A percentile compares a stretch with the other conserved stretches of the same genome.
These are phyloP conservation scores for Ogataea nitratoaversa DNA, from an alignment of 805 yeast species.

Conservation along the genomic window DNA sequence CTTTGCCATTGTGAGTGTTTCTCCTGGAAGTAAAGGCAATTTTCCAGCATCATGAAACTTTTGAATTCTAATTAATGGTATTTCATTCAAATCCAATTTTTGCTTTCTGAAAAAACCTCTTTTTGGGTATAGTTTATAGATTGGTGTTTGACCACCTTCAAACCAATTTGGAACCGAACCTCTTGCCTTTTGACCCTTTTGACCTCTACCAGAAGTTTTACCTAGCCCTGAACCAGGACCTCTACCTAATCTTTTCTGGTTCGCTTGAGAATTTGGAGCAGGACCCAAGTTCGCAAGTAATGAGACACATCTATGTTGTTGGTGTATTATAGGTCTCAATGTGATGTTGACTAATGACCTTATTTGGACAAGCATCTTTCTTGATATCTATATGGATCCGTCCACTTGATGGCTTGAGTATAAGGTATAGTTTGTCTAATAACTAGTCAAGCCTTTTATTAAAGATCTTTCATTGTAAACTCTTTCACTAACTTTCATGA, in stretches of 20 bases:
- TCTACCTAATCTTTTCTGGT: slow-evolving; percentile 80
- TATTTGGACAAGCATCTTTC: slow-evolving; percentile 1
- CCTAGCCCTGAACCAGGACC: slow-evolving; percentile 94
- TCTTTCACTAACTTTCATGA: no score
- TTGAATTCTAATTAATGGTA: slow-evolving; percentile 69
- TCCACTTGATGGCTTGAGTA: no score
- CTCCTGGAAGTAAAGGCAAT: slow-evolving; percentile 53
- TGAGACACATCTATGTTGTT: slow-evolving; percentile 33
- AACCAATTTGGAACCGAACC: slow-evolving; percentile 87
- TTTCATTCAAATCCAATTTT: slow-evolving; percentile 45
- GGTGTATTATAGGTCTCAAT: slow-evolving; percentile 1
- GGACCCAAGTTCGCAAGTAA: slow-evolving; percentile 55
- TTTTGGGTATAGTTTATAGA: slow-evolving; percentile 78
- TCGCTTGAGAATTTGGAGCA: slow-evolving; percentile 54
- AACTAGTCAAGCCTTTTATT: no score
- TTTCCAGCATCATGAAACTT: slow-evolving; percentile 67
- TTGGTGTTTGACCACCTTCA: slow-evolving; percentile 99
- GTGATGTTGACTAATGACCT: background rate
- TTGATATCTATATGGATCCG: no score
- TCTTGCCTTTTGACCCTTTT: slow-evolving; percentile 97
- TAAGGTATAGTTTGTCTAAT: no score
- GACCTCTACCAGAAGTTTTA: slow-evolving; percentile 96
- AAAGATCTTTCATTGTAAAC: no score
- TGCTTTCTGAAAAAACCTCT: slow-evolving; percentile 75
- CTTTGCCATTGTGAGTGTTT: slow-evolving; percentile 65